These are phyloP conservation scores for Magnusiomyces paraingens DNA, from an alignment of 1,139 yeast genomes.

Conservation along the genomic window DNA sequence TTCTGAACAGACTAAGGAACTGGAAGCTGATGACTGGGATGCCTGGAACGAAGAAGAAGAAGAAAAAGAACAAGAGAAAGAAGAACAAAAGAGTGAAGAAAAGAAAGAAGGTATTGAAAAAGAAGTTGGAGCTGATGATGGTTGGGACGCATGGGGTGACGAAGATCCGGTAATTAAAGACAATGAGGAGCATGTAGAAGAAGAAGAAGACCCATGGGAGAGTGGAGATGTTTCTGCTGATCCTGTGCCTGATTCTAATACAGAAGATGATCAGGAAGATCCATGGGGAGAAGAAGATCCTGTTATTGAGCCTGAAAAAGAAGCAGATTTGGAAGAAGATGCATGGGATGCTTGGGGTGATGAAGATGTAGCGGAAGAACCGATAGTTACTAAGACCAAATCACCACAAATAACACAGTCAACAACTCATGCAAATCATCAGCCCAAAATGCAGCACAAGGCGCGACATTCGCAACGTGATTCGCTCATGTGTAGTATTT, in stretches of 20 bases:
- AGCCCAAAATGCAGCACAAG: neutral
- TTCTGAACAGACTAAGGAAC: conserved; percentile 1
- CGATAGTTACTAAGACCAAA: neutral
- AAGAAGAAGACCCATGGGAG: neutral
- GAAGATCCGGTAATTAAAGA: conserved; percentile 2
- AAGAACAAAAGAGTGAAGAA: neutral
- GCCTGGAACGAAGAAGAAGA: conserved; percentile 24
- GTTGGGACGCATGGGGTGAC: conserved; percentile 11
- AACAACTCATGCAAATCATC: neutral
- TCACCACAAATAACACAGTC: neutral
- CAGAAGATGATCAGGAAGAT: neutral
- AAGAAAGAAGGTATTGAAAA: conserved; percentile 15
- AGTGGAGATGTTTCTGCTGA: neutral
- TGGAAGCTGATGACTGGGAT: conserved; percentile 20
- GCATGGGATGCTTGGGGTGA: conserved; percentile 28
- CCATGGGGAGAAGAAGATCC: neutral
- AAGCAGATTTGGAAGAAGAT: conserved; percentile 9
- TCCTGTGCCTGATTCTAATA: neutral
- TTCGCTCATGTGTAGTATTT: conserved; percentile 9
- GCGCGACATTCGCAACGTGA: neutral
- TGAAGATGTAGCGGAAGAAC: conserved; percentile 16
- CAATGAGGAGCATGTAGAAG: neutral
- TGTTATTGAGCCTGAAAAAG: neutral
- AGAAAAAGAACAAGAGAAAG: conserved; percentile 4
- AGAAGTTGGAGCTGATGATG: conserved; percentile 14